Conservation (phyloP, 768 basidiomycete genomes). For the Thelephora ganbajun region DNA sequence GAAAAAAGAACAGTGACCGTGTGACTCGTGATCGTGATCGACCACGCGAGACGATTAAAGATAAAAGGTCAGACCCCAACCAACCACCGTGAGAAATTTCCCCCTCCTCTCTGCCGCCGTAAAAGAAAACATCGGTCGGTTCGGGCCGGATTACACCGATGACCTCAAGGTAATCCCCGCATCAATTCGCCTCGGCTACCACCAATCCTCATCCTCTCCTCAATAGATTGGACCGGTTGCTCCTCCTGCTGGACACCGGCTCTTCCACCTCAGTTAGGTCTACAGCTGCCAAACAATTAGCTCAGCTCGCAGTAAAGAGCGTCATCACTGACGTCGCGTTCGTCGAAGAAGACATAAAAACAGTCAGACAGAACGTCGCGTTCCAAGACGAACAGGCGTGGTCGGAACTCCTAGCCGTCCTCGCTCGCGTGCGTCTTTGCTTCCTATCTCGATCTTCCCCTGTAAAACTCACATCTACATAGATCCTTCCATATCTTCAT, state of each 20-base stretch:
- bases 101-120: background rate
- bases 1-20: too few relatives aligned
- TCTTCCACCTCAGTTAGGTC: slow-evolving; percentile 80
- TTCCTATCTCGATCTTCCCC: background rate
- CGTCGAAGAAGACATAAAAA: slow-evolving; percentile 60
- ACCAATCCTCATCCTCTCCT: slow-evolving; percentile 1
- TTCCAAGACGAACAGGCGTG: slow-evolving; percentile 64
- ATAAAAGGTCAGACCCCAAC: background rate
- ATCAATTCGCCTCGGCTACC: slow-evolving; percentile 4
- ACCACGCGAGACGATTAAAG: slow-evolving; percentile 10
- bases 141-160: slow-evolving; percentile 41
- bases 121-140: slow-evolving; percentile 25
- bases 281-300: slow-evolving; percentile 95
- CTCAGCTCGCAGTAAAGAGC: slow-evolving; percentile 78
- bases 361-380: slow-evolving; percentile 41
- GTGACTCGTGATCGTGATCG: background rate
- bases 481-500: slow-evolving; percentile 86
- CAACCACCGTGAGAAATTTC: background rate
- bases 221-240: slow-evolving; percentile 86
- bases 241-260: slow-evolving; percentile 89
- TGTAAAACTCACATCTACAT: slow-evolving; percentile 2
- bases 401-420: slow-evolving; percentile 82
- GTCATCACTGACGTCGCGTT: slow-evolving; percentile 72
- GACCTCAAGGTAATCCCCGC: slow-evolving; percentile 52
- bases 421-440: slow-evolving; percentile 54